Evolutionary conservation across 2,329 filamentous ascomycete species (phyloP).

Genomic region (Madurella mycetomatis): DNA sequence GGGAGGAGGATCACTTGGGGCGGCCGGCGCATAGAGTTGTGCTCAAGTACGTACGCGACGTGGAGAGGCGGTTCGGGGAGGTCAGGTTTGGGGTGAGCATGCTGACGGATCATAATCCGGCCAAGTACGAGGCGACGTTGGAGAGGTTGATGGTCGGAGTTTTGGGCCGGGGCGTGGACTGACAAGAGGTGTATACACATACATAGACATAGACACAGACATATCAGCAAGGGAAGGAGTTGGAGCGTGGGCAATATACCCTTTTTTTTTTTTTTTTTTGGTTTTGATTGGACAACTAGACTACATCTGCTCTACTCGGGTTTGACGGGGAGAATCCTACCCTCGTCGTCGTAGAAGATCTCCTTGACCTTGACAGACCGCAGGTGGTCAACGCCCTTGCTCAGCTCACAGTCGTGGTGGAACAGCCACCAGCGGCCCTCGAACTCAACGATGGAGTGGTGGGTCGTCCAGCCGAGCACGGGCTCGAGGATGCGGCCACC

Average conservation of each 20-base stretch:
- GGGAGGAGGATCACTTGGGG: slow-evolving; percentile 10
- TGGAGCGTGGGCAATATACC: neutral
- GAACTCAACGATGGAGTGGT: slow-evolving; percentile 74
- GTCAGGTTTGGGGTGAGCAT: slow-evolving; percentile 67
- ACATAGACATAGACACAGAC: too few relatives aligned
- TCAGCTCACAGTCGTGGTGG: slow-evolving; percentile 69
- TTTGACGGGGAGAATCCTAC: slow-evolving; percentile 51
- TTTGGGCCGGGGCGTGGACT: too few relatives aligned
- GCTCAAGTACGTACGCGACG: slow-evolving; percentile 66
- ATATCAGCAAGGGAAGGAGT: neutral
- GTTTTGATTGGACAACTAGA: neutral
- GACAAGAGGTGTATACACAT: too few relatives aligned
- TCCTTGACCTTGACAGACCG: slow-evolving; percentile 70
- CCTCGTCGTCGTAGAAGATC: slow-evolving; percentile 65
- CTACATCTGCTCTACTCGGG: slow-evolving; percentile 22
- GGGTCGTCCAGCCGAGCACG: slow-evolving; percentile 76
- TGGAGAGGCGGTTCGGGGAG: slow-evolving; percentile 66
- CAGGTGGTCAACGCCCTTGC: slow-evolving; percentile 65
- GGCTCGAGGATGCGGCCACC: slow-evolving; percentile 68
- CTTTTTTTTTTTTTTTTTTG: slow-evolving; percentile 4
- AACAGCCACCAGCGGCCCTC: slow-evolving; percentile 69
- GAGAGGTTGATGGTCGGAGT: slow-evolving; percentile 54
- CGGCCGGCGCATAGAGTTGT: slow-evolving; percentile 64
- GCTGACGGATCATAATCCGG: slow-evolving; percentile 72
- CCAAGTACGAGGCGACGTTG: slow-evolving; percentile 66